A percentile compares a stretch with the other conserved stretches of the same genome.
phyloP scores from a whole-genome alignment of 306 rosid genomes.

The Senna siamea region DNA sequence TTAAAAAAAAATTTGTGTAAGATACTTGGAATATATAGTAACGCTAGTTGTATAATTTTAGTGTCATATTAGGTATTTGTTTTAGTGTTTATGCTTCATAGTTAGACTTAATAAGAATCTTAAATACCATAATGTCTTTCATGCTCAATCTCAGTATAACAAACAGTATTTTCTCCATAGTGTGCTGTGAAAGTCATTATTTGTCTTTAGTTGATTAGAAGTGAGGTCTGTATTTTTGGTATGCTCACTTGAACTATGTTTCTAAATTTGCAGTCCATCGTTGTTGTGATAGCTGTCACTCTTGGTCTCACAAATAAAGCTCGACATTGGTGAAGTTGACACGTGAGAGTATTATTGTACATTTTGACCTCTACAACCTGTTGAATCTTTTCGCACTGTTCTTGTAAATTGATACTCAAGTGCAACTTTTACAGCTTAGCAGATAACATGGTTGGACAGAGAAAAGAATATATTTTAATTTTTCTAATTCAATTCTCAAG shows the following conservation, averaged over 20 bases:
- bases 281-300: conserved; percentile 55
- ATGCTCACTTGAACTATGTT: conserved; percentile 31
- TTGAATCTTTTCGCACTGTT: conserved; percentile 11
- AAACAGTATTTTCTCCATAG: not conserved
- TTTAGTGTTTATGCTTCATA: too few species aligned
- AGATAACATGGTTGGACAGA: not conserved
- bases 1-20: too few species aligned
- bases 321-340: conserved; percentile 45
- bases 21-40: too few species aligned
- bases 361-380: not conserved
- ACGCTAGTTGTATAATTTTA: too few species aligned
- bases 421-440: not conserved
- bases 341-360: conserved; percentile 11
- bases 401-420: conserved; percentile 13
- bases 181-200: not conserved
- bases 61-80: too few species aligned
- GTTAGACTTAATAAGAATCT: too few species aligned
- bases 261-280: conserved; percentile 57
- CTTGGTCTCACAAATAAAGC: conserved; percentile 51
- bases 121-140: too few species aligned
- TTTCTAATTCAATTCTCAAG: not conserved
- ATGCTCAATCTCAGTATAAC: not conserved
- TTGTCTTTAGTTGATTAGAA: conserved; percentile 23
- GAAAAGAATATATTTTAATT: not conserved
- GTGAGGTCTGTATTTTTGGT: not conserved